phyloP scores from a whole-genome alignment of 139 green algal genomes.

The Volvox reticuliferus region DNA sequence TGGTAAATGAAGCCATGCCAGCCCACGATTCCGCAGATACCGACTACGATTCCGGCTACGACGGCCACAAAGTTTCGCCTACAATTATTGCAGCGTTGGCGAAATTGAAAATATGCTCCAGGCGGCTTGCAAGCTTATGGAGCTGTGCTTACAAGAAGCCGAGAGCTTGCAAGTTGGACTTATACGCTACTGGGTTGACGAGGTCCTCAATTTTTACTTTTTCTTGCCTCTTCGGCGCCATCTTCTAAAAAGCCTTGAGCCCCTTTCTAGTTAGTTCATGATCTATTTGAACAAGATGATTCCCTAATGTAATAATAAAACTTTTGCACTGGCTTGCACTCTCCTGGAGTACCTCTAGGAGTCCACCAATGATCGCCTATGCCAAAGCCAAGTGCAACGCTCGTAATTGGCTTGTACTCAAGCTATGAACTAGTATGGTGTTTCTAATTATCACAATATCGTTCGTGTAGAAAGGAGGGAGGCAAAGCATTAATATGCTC shows the following conservation, averaged over 20 bases:
- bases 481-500: no score
- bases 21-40: constrained; percentile 63
- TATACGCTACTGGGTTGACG: constrained; percentile 48
- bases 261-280: not conserved
- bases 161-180: constrained; percentile 61
- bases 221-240: constrained; percentile 35
- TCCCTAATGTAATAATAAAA: no score
- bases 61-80: constrained; percentile 67
- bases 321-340: no score
- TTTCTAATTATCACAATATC: no score
- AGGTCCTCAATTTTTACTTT: constrained; percentile 23
- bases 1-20: constrained; percentile 65
- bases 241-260: not conserved
- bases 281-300: not conserved
- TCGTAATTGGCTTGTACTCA: no score
- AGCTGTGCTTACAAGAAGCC: constrained; percentile 63
- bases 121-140: not conserved
- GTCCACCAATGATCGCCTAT: no score
- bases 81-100: not conserved
- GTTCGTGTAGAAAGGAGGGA: no score
- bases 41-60: constrained; percentile 60
- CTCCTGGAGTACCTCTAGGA: no score
- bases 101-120: not conserved
- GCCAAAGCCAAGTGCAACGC: no score
- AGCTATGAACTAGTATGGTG: no score